Percentiles rank a stretch among this genome's conserved stretches.
Evolutionary conservation across 1,284 basidiomycete genomes (phyloP).

Genomic region (Tilletia setariae): DNA sequence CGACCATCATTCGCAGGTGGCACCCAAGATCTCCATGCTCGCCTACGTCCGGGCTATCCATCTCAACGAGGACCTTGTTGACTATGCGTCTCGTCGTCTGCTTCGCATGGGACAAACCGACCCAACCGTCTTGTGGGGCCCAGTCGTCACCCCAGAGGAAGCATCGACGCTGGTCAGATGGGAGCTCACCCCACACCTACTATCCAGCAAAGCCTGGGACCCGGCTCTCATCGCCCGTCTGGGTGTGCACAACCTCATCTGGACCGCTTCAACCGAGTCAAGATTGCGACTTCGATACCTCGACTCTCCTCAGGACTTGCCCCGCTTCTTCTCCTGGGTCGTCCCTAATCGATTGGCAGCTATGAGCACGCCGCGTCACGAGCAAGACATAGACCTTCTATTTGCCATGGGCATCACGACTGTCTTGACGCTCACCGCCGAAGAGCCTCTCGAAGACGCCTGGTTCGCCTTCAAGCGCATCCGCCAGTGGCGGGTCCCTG

Average conservation of each 20-base stretch:
- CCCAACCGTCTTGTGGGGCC: slow-evolving; percentile 61
- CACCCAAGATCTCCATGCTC: slow-evolving; percentile 62
- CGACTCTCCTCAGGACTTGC: slow-evolving; percentile 47
- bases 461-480: slow-evolving; percentile 59
- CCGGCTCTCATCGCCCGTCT: slow-evolving; percentile 35
- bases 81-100: slow-evolving; percentile 57
- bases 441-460: slow-evolving; percentile 59
- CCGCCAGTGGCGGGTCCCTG: slow-evolving; percentile 63
- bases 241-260: slow-evolving; percentile 14
- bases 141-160: slow-evolving; percentile 58
- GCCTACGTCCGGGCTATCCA: slow-evolving; percentile 60
- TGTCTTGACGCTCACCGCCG: slow-evolving; percentile 64
- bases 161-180: slow-evolving; percentile 49
- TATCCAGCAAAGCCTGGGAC: slow-evolving; percentile 53
- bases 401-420: slow-evolving; percentile 62
- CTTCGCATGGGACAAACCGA: slow-evolving; percentile 58
- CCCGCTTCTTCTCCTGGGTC: slow-evolving; percentile 58
- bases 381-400: slow-evolving; percentile 61
- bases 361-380: slow-evolving; percentile 63
- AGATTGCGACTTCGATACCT: slow-evolving; percentile 43
- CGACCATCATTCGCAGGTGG: slow-evolving; percentile 56
- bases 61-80: slow-evolving; percentile 54
- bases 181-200: slow-evolving; percentile 53
- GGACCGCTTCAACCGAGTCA: slow-evolving; percentile 22
- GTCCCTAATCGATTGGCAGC: slow-evolving; percentile 63